phyloP scores from a whole-genome alignment of 2,329 filamentous ascomycete species.

The Botrytis hyacinthi region DNA sequence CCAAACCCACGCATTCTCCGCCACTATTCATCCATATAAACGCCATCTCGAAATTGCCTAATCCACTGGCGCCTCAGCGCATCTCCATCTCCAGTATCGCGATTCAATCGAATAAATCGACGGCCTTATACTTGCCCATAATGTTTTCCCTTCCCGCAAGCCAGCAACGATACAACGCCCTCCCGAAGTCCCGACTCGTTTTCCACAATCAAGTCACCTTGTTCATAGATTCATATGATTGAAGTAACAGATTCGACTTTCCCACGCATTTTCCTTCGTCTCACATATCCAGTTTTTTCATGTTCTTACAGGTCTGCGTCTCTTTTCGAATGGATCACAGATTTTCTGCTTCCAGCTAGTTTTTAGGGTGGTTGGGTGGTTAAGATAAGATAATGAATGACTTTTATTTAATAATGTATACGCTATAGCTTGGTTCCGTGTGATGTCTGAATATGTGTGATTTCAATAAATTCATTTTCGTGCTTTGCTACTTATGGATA shows the following conservation, averaged over 20 bases:
- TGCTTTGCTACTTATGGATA: neutral
- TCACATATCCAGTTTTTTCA: neutral
- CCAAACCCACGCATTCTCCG: neutral
- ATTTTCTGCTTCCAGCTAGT: conserved; percentile 9
- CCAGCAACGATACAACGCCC: conserved; percentile 1
- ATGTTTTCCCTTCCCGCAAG: neutral
- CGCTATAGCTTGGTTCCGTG: neutral
- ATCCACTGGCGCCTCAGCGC: neutral
- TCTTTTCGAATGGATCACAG: conserved; percentile 13
- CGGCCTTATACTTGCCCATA: conserved; percentile 3
- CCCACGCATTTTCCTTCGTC: conserved; percentile 3
- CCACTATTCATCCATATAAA: neutral
- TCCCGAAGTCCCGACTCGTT: neutral
- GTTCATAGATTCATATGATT: conserved; percentile 3
- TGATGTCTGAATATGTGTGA: neutral
- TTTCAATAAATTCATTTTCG: neutral
- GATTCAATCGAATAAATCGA: neutral
- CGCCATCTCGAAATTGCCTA: neutral
- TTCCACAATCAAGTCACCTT: neutral
- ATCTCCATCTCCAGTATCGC: neutral
- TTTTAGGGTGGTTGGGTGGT: conserved; percentile 13
- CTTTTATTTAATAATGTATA: conserved; percentile 13
- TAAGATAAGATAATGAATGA: conserved; percentile 19
- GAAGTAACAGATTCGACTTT: neutral
- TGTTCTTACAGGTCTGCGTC: conserved; percentile 2